A percentile compares a stretch with the other conserved stretches of the same genome.
Evolutionary conservation across 176 grass and related monocot species (phyloP).

Genomic region (Zoysia pacifica): DNA sequence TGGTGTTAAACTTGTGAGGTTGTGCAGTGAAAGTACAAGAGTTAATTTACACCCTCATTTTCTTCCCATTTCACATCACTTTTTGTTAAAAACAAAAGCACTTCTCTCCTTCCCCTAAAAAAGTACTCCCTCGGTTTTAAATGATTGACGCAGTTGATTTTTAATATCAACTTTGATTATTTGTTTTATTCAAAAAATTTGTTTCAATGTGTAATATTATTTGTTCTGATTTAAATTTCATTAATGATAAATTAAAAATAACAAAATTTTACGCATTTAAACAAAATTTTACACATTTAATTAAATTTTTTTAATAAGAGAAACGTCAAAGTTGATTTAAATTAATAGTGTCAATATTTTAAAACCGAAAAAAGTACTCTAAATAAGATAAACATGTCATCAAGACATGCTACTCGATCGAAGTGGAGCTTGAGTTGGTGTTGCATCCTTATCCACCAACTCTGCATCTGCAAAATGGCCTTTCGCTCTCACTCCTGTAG

Average conservation of each 20-base stretch:
- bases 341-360: too few species aligned
- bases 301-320: too few species aligned
- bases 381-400: constrained; percentile 17
- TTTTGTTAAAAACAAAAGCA: not conserved
- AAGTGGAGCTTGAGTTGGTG: constrained; percentile 46
- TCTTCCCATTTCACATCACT: not conserved
- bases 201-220: too few species aligned
- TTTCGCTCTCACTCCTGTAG: constrained; percentile 25
- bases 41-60: not conserved
- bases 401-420: constrained; percentile 30
- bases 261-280: too few species aligned
- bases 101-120: not conserved
- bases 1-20: not conserved
- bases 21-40: not conserved
- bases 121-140: too few species aligned
- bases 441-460: constrained; percentile 55
- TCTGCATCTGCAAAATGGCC: constrained; percentile 18
- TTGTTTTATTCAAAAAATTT: too few species aligned
- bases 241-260: too few species aligned
- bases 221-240: too few species aligned
- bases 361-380: constrained; percentile 11
- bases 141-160: too few species aligned
- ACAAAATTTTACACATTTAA: too few species aligned
- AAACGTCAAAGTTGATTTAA: too few species aligned
- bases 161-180: too few species aligned